These are phyloP conservation scores for Pseudonitzschia delicatissima DNA, from an alignment of 108 stramenopile species.

Conservation along the genomic window DNA sequence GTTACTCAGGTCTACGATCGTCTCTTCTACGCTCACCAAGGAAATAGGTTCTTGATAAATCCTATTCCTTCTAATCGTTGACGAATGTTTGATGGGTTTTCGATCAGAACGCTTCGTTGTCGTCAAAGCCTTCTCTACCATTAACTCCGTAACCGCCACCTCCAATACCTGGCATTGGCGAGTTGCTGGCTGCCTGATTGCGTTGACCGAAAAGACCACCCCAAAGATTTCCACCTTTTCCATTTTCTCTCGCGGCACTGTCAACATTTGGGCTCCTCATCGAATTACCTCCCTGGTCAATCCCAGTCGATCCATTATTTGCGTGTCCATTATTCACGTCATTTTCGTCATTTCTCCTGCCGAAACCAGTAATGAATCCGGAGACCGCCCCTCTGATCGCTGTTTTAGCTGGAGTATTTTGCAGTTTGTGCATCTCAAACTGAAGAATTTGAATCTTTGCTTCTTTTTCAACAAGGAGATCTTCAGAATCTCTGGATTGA, in stretches of 20 bases:
- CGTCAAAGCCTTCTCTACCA: no score
- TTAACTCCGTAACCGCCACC: no score
- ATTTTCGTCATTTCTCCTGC: not conserved
- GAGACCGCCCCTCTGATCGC: conserved; percentile 1
- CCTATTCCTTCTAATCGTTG: no score
- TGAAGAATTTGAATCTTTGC: conserved; percentile 7
- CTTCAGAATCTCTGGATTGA: conserved; percentile 9
- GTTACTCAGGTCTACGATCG: no score
- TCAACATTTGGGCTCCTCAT: no score
- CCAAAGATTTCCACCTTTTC: not conserved
- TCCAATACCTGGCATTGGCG: no score
- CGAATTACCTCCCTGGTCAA: no score
- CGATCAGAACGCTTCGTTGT: no score
- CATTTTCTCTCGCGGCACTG: not conserved
- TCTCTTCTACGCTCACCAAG: no score
- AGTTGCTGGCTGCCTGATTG: no score
- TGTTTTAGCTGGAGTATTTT: not conserved
- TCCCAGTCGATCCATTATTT: not conserved
- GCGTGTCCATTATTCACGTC: not conserved
- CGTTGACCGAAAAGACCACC: not conserved
- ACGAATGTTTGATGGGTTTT: no score
- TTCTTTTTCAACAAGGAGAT: conserved; percentile 2
- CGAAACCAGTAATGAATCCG: not conserved
- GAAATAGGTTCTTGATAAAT: no score
- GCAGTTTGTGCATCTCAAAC: conserved; percentile 6